Base-by-base conservation (phyloP, 257 asterid genomes). In the Phtheirospermum japonicum region DNA sequence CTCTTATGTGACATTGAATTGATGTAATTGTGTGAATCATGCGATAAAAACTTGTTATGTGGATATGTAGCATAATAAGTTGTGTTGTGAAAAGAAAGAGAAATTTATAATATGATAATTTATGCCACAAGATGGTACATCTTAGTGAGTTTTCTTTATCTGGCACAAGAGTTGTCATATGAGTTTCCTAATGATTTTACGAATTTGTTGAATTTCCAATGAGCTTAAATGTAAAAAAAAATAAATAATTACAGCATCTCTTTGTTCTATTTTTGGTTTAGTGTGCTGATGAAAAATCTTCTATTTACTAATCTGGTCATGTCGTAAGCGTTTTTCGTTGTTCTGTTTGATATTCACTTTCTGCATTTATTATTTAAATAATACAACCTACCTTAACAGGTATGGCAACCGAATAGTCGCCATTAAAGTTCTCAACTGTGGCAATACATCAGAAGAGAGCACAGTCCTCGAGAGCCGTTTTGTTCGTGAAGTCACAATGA, bases 401-500 rank as follows among this genome's bases (percentile, higher is more conserved):
- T 83, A 84, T 64, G 90, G 92, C 13, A 90, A 86, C 69, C 83
- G 71, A 72, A 80, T 88, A 73, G 98, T 91, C 76, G 98, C 98
- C 5, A 83, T 91, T 50, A 91, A 91, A 73, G 98, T 88, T 68
- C 94, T 91, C 20, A 86, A 78, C 67, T 46, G 72, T 65, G 96
- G 98, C 42, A 80, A 74, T 57, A 88, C 90, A 63, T 72, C 89
- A 1, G 84, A 79, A 58, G 95, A 88, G 74, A 85, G 85, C 73
- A 72, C 78, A 63, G 77, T 85, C 70, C 95, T 84, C 28, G 92
- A 88, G 80, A 75, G 84, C 64, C 94, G 95, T 23, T 91, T 91
- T 80, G 80, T 78, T 62, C 85, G 96, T 75, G 98, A 91, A 80
- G 95, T 91, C 56, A 53, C 82, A 32, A 91, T 91, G 98, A 88